Base-by-base conservation (phyloP, 805 yeast species). In the Candida manassasensis region DNA sequence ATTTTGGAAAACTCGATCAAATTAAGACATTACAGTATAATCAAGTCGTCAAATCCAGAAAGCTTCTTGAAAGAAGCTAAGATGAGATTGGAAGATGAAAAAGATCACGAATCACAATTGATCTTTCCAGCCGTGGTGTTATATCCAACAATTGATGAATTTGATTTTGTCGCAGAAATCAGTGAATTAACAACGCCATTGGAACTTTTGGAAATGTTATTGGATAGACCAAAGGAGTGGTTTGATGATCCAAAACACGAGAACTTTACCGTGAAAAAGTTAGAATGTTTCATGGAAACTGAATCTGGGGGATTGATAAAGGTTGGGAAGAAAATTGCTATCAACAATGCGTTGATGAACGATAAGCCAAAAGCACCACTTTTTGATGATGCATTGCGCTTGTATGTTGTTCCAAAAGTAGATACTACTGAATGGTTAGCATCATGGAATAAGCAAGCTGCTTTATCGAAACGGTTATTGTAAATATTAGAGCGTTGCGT, bases 201-300 rank as follows among this genome's bases (percentile, higher is more conserved):
- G 4, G 93, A 84, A 25, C 50, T 84, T 8, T 54, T 87, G 41
- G 74, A 73, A 21, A 54, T 75, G 41, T 71, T 88, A 3, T 46
- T 66, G 38, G 70, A 79, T 28, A 71, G 88, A 49, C 88, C 89
- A 3, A 72, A 72, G 6, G 74, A 74, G 27, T 86, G 84, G 81
- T 81, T 80, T 50, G 72, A 69, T 29, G 75, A 71, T 28, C 79
- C 81, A 4, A 75, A 71, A 43, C 87, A 82, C 45, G 45, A 52
- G 27, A 73, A 79, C 40, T 86, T 87, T 53, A 61, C 68, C 0
- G 57, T 73, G 3, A 76, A 73, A 43, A 73, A 73, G 36, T 59
- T 88, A 17, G 81, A 84, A 34, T 81, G 82, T 4, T 90, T 71
- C 57, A 79, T 85, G 79, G 97, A 86, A 55, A 86, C 96, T 0